phyloP scores from a whole-genome alignment of 192 early-diverging fungal genomes.

The Irineochytrium annulatum region DNA sequence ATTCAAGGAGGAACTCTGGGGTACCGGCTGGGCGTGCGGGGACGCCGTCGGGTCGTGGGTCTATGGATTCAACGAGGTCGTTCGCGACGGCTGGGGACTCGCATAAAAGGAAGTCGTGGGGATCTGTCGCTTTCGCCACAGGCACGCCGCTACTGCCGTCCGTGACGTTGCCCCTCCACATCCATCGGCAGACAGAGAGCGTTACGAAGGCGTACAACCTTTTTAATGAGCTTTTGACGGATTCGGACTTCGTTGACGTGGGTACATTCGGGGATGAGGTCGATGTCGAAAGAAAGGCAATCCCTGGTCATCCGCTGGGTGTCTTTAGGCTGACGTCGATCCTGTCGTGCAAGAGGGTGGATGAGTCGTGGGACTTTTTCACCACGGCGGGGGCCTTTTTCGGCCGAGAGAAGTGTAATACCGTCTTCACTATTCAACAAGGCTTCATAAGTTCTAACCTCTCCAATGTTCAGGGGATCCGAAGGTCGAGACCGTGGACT shows the following conservation, averaged over 20 bases:
- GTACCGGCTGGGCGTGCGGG: too few relatives aligned
- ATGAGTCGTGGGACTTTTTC: background rate
- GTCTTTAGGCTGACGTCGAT: background rate
- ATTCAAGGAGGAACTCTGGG: too few relatives aligned
- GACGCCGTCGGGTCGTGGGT: too few relatives aligned
- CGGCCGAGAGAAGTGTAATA: slow-evolving; percentile 2
- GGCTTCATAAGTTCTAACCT: background rate
- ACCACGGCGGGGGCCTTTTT: background rate
- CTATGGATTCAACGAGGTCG: too few relatives aligned
- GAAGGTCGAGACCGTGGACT: background rate
- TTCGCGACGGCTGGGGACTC: background rate
- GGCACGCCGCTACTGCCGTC: background rate
- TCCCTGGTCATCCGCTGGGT: background rate
- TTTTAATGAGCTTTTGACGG: background rate
- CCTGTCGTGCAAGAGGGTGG: background rate
- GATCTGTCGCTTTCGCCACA: background rate
- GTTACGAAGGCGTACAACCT: background rate
- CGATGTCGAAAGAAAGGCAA: background rate
- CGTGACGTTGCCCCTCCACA: background rate
- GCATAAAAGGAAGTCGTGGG: background rate
- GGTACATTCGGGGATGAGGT: background rate
- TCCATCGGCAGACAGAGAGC: background rate
- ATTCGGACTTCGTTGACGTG: background rate
- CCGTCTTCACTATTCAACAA: background rate
- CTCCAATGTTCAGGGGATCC: background rate